Base-by-base conservation (phyloP, 345 rosid genomes). In the Dimocarpus longan region DNA sequence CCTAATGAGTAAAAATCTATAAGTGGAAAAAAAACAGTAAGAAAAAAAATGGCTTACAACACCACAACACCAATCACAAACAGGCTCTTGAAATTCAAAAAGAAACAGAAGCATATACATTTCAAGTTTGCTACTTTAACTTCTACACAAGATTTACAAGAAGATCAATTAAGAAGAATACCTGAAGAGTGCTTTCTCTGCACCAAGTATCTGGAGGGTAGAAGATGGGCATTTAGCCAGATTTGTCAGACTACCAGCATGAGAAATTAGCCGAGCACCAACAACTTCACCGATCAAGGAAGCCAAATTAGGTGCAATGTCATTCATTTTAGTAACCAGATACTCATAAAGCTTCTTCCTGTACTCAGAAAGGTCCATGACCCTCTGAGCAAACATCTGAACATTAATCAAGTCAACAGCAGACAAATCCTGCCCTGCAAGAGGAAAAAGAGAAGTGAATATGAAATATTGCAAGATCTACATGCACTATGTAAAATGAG, bases 221-320 rank as follows among this genome's bases (percentile, higher is more conserved):
- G 99, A 96, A 85, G 99, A 92, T 70, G 99, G 98, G 84, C 98
- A 94, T 80, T 96, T 96, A 0, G 99, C 99, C 84, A 94, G 90
- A 86, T 94, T 94, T 15, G 97, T 93, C 64, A 96, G 95, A 90
- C 98, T 96, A 59, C 99, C 98, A 19, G 99, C 99, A 83, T 96
- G 99, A 48, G 99, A 96, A 65, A 96, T 96, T 87, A 94, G 76
- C 66, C 98, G 91, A 26, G 99, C 99, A 28, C 91, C 99, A 56
- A 96, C 97, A 79, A 94, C 87, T 72, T 96, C 97, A 66, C 99
- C 98, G 32, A 96, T 91, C 89, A 96, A 86, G 39, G 98, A 91
- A 13, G 97, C 93, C 83, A 96, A 79, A 83, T 96, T 94, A 26
- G 99, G 99, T 37, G 99, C 99, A 81, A 96, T 93, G 79, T 93